phyloP scores from a whole-genome alignment of 352 stramenopile species.

The Pythium periplocum region DNA sequence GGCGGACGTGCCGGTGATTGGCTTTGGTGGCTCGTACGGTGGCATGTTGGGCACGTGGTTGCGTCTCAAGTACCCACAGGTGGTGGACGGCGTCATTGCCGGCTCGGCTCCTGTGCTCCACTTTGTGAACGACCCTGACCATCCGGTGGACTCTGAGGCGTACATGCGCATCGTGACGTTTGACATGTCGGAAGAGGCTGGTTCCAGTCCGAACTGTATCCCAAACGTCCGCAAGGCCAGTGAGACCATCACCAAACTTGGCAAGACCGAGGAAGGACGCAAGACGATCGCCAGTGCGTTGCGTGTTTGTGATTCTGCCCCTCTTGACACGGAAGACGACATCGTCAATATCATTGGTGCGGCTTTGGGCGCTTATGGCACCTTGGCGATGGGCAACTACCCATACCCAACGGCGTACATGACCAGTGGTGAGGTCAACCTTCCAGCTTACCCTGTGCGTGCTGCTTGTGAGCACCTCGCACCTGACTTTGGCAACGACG shows the following conservation, averaged over 20 bases:
- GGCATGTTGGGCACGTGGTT: conserved; percentile 77
- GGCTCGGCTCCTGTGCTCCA: conserved; percentile 55
- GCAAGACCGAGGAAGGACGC: conserved; percentile 22
- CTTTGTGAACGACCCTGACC: conserved; percentile 38
- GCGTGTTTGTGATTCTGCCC: conserved; percentile 20
- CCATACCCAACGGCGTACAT: conserved; percentile 88
- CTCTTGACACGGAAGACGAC: conserved; percentile 19
- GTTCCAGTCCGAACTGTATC: conserved; percentile 35
- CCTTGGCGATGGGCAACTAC: conserved; percentile 88
- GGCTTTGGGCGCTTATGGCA: conserved; percentile 51
- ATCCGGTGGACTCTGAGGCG: conserved; percentile 31
- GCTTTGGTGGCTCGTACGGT: conserved; percentile 74
- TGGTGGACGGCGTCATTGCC: conserved; percentile 60
- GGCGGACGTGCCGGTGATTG: conserved; percentile 48
- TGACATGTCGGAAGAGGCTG: conserved; percentile 37
- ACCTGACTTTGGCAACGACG: conserved; percentile 14
- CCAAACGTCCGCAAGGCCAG: conserved; percentile 47
- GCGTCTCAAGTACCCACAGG: conserved; percentile 66
- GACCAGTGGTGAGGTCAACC: conserved; percentile 35
- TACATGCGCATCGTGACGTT: conserved; percentile 25
- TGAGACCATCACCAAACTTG: conserved; percentile 21
- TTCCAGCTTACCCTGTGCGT: conserved; percentile 80
- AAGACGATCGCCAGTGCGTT: conserved; percentile 19
- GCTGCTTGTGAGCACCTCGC: conserved; percentile 50
- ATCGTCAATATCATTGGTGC: conserved; percentile 29